Evolutionary conservation across 2,329 filamentous ascomycete species (phyloP), one percentile per base, ranked within the genome.

Genomic region (Cladosporium sp.): DNA sequence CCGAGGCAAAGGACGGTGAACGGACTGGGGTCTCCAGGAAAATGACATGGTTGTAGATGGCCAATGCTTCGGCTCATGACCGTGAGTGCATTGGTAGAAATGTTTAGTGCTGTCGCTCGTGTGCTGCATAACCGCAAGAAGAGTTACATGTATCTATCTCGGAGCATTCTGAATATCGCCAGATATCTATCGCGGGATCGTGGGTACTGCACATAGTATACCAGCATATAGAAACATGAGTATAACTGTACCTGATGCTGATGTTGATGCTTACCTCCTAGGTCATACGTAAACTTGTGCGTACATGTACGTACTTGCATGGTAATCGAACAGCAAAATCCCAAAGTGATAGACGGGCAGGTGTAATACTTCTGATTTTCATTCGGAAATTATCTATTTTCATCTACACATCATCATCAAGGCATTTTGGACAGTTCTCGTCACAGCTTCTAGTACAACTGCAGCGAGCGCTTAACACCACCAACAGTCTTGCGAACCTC

Each of bases 401-500:
- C 30, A 61, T 61, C 28, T 52, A 61, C 44, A 36, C 11, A 36
- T 62, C 14, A 62, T 62, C 59, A n/a, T 62, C 28, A 52, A 32
- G 36, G 15, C 38, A 6, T 60, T 47, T 47, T 5, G n/a, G 11
- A 18, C 15, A 28, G 11, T 44, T 18, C 12, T 5, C n/a, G 24
- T 18, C 41, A 24, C 30, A 52, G 44, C 30, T 11, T 57, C 38
- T 64, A 64, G 61, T 30, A 64, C 4, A 64, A 36, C 26, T 64
- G 61, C 34, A 64, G 51, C 21, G 61, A 57, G 61, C 61, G 61
- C 51, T 64, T 64, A 2, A 64, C 51, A 32, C 61, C 61, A 55
- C 34, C 61, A 15, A 64, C 51, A 47, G 61, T 64, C 51, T 64
- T 64, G 61, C 61, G 61, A 10, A 64, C 61, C 51, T 64, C 61